phyloP scores from a whole-genome alignment of 2,329 filamentous ascomycete genomes.

The Nannizzia gypsea region DNA sequence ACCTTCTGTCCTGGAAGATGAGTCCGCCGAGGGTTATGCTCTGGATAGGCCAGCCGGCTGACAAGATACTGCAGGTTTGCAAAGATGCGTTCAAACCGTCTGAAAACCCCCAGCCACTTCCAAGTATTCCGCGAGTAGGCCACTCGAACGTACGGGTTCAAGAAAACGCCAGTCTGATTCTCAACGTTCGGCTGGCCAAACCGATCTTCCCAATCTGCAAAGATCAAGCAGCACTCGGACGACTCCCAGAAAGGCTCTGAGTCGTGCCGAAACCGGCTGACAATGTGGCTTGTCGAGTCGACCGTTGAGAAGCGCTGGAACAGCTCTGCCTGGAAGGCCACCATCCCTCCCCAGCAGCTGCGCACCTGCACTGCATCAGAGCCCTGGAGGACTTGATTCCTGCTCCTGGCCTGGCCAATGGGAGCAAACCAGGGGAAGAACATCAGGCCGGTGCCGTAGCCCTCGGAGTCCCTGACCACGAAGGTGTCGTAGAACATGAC shows the following conservation, averaged over 20 bases:
- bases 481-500: conserved; percentile 12
- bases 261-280: conserved; percentile 4
- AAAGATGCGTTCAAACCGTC: conserved; percentile 10
- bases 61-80: conserved; percentile 11
- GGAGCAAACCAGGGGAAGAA: conserved; percentile 11
- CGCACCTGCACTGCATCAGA: conserved; percentile 10
- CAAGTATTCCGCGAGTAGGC: conserved; percentile 9
- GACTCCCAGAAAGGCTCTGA: conserved; percentile 9
- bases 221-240: conserved; percentile 11
- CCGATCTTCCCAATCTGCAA: conserved; percentile 9
- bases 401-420: conserved; percentile 6
- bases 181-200: background rate
- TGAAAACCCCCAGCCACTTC: conserved; percentile 9
- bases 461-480: conserved; percentile 11
- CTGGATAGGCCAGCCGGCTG: conserved; percentile 10
- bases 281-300: background rate
- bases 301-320: background rate
- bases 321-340: conserved; percentile 7
- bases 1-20: conserved; percentile 5
- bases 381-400: conserved; percentile 6
- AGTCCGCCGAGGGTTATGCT: conserved; percentile 11
- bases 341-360: conserved; percentile 13
- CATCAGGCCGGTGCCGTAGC: conserved; percentile 11
- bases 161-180: conserved; percentile 7
- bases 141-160: conserved; percentile 9